These are phyloP conservation scores for Nakazawaea ambrosiae DNA, from an alignment of 805 yeast genomes.

Conservation along the genomic window DNA sequence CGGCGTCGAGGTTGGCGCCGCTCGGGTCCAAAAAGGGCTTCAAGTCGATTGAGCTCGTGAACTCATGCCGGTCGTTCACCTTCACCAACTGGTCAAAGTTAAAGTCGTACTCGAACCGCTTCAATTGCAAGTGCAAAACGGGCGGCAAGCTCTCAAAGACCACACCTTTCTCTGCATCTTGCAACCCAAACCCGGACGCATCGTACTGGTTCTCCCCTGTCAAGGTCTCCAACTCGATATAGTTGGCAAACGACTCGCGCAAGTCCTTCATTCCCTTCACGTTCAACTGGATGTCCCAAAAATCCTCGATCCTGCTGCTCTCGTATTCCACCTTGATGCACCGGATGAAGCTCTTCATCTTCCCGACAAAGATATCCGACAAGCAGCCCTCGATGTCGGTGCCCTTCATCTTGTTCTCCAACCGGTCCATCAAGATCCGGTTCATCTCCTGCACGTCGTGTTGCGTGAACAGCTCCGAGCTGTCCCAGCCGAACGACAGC, in stretches of 20 bases:
- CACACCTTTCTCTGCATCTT: constrained; percentile 96
- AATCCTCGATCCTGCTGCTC: constrained; percentile 86
- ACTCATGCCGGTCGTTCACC: constrained; percentile 88
- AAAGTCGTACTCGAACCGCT: constrained; percentile 92
- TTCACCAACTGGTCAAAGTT: constrained; percentile 82
- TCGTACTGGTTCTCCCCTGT: constrained; percentile 95
- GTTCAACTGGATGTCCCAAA: constrained; percentile 96
- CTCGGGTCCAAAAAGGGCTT: constrained; percentile 68
- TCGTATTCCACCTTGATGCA: constrained; percentile 93
- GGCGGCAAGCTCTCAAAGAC: constrained; percentile 87
- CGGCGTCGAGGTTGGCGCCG: constrained; percentile 35
- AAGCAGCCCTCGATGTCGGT: constrained; percentile 71
- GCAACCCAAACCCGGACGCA: constrained; percentile 84
- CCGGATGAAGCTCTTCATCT: constrained; percentile 90
- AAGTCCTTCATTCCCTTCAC: constrained; percentile 77
- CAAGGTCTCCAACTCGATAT: constrained; percentile 80
- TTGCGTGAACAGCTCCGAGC: constrained; percentile 91
- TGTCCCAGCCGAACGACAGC: constrained; percentile 94
- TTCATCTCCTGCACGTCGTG: constrained; percentile 97
- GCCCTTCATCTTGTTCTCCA: constrained; percentile 88
- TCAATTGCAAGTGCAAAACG: constrained; percentile 86
- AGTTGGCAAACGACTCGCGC: constrained; percentile 72
- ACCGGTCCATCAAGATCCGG: constrained; percentile 89
- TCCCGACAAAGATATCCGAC: constrained; percentile 86
- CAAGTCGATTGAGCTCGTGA: constrained; percentile 76